These are phyloP conservation scores for Penicillium ochrochloron DNA, from an alignment of 495 filamentous ascomycete genomes.

Conservation along the genomic window DNA sequence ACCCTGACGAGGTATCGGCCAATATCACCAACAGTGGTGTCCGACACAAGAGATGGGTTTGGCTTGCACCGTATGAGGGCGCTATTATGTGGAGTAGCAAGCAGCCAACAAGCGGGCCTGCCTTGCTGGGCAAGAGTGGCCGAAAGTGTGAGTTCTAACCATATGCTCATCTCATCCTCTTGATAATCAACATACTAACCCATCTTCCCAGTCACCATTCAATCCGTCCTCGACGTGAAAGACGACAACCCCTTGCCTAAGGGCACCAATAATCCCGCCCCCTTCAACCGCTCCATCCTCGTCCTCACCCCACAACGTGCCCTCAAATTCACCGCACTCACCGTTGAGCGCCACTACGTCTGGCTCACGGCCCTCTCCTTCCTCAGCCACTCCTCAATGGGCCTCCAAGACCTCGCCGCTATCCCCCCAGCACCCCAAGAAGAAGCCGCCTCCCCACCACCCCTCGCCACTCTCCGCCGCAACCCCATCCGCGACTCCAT, in stretches of 20 bases:
- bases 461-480: slow-evolving; percentile 52
- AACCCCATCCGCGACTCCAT: slow-evolving; percentile 88
- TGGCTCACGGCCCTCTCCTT: slow-evolving; percentile 96
- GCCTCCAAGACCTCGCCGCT: slow-evolving; percentile 67
- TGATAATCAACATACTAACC: slow-evolving; percentile 23
- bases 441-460: slow-evolving; percentile 44
- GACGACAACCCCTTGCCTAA: slow-evolving; percentile 91
- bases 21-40: slow-evolving; percentile 60
- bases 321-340: slow-evolving; percentile 89
- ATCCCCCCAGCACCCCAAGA: slow-evolving; percentile 59
- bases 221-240: slow-evolving; percentile 95
- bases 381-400: slow-evolving; percentile 81
- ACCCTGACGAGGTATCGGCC: slow-evolving; percentile 55
- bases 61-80: slow-evolving; percentile 94
- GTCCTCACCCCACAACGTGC: slow-evolving; percentile 93
- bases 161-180: not conserved
- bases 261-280: slow-evolving; percentile 52
- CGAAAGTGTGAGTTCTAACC: slow-evolving; percentile 77
- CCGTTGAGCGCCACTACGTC: slow-evolving; percentile 85
- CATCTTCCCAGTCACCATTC: slow-evolving; percentile 73
- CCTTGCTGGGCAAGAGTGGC: slow-evolving; percentile 92
- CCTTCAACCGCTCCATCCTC: slow-evolving; percentile 93
- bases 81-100: slow-evolving; percentile 98
- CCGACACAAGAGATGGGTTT: slow-evolving; percentile 97
- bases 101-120: slow-evolving; percentile 85